phyloP scores from a whole-genome alignment of 1,139 yeast genomes.

The Groenewaldozyma auringiensis region DNA sequence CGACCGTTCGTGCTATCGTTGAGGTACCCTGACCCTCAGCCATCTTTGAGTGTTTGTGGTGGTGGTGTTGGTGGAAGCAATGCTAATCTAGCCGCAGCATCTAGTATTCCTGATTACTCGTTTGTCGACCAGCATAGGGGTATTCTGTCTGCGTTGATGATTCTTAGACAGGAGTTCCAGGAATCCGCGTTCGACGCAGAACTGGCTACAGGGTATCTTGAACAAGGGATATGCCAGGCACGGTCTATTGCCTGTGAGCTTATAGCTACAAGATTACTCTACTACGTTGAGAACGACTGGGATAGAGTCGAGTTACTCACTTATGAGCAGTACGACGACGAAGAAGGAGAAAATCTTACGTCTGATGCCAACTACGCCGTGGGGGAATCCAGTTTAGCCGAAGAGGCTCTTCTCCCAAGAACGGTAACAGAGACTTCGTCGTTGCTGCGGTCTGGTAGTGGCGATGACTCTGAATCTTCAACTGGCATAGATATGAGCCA shows the following conservation, averaged over 20 bases:
- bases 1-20: constrained; percentile 20
- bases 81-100: background rate
- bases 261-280: constrained; percentile 24
- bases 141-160: constrained; percentile 26
- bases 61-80: background rate
- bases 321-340: constrained; percentile 16
- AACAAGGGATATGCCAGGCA: constrained; percentile 23
- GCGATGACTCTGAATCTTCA: background rate
- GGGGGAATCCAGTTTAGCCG: background rate
- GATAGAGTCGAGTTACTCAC: constrained; percentile 25
- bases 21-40: constrained; percentile 9
- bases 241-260: constrained; percentile 28
- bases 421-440: background rate
- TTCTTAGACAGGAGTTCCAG: constrained; percentile 25
- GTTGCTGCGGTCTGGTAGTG: background rate
- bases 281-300: constrained; percentile 20
- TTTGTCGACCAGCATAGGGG: constrained; percentile 24
- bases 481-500: constrained; percentile 4
- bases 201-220: constrained; percentile 17
- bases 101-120: constrained; percentile 6
- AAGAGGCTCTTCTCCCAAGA: background rate
- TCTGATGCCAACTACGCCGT: background rate
- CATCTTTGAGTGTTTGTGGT: too few relatives aligned
- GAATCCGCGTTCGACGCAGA: constrained; percentile 21
- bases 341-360: background rate